phyloP scores from a whole-genome alignment of 2,329 filamentous ascomycete species.

The Bipolaris zeicola region DNA sequence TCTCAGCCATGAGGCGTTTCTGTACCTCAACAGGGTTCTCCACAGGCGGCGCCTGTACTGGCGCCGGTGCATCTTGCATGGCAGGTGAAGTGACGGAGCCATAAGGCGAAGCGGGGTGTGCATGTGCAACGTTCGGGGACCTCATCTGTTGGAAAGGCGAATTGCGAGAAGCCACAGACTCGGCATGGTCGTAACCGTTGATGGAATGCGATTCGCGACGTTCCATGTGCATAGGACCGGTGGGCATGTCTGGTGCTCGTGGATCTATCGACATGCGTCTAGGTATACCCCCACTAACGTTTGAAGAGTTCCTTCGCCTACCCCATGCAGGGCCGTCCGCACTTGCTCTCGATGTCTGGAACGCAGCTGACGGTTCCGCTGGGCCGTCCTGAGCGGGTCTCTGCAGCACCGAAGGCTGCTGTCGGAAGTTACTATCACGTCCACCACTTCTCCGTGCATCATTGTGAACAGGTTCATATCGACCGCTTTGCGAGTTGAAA shows the following conservation, averaged over 20 bases:
- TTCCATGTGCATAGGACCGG: slow-evolving; percentile 33
- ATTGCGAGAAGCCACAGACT: slow-evolving; percentile 30
- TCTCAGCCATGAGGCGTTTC: slow-evolving; percentile 71
- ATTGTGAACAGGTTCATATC: slow-evolving; percentile 79
- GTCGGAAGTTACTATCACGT: slow-evolving; percentile 71
- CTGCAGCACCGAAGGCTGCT: slow-evolving; percentile 81
- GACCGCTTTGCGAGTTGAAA: slow-evolving; percentile 93
- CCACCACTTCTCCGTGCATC: slow-evolving; percentile 72
- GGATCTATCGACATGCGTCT: slow-evolving; percentile 66
- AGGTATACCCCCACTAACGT: slow-evolving; percentile 83
- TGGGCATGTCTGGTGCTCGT: slow-evolving; percentile 48
- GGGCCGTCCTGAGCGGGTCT: slow-evolving; percentile 69
- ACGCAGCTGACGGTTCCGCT: slow-evolving; percentile 83
- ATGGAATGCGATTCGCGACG: slow-evolving; percentile 40
- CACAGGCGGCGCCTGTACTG: slow-evolving; percentile 53
- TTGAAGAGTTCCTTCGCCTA: slow-evolving; percentile 84
- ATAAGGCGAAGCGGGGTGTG: slow-evolving; percentile 44
- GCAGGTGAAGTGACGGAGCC: slow-evolving; percentile 39
- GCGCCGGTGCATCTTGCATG: slow-evolving; percentile 28
- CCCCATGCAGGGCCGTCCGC: slow-evolving; percentile 68
- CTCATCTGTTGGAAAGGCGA: slow-evolving; percentile 30
- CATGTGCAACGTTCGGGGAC: slow-evolving; percentile 41
- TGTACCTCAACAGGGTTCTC: slow-evolving; percentile 69
- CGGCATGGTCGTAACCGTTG: slow-evolving; percentile 33
- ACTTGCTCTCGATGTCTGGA: slow-evolving; percentile 77